phyloP scores from a whole-genome alignment of 495 filamentous ascomycete genomes.

The Penicillium egyptiacum region DNA sequence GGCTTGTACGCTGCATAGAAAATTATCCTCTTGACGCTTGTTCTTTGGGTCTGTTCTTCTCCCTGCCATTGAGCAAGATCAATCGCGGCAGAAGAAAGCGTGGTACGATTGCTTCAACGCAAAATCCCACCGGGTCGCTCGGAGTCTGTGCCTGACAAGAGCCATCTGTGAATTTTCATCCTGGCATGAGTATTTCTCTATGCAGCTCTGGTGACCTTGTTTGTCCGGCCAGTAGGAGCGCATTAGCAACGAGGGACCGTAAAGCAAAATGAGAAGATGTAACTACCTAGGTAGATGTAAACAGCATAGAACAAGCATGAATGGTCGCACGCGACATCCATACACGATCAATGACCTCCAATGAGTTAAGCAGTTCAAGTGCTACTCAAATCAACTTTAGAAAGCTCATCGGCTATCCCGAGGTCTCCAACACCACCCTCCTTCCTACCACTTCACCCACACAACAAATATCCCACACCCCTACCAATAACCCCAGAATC shows the following conservation, averaged over 20 bases:
- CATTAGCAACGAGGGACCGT: background rate
- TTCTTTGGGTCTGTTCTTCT: background rate
- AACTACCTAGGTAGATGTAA: background rate
- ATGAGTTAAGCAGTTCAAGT: background rate
- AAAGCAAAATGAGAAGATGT: background rate
- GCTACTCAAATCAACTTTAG: background rate
- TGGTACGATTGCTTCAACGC: background rate
- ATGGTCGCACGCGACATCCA: background rate
- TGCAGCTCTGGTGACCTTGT: background rate
- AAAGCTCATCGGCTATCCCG: background rate
- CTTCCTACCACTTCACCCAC: background rate
- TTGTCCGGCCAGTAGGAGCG: background rate
- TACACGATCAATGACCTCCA: background rate
- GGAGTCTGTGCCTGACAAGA: background rate
- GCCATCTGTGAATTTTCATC: background rate
- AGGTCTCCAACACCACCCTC: background rate
- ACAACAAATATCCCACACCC: slow-evolving; percentile 2
- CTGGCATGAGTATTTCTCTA: background rate
- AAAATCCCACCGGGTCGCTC: background rate
- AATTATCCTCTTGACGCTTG: slow-evolving; percentile 22
- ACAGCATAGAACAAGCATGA: background rate
- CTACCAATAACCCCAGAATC: slow-evolving; percentile 6
- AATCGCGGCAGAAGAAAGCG: background rate
- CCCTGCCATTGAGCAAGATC: background rate
- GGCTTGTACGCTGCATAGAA: slow-evolving; percentile 46